Evolutionary conservation across 1,284 basidiomycete species (phyloP).

Genomic region (Vanrija sp.): DNA sequence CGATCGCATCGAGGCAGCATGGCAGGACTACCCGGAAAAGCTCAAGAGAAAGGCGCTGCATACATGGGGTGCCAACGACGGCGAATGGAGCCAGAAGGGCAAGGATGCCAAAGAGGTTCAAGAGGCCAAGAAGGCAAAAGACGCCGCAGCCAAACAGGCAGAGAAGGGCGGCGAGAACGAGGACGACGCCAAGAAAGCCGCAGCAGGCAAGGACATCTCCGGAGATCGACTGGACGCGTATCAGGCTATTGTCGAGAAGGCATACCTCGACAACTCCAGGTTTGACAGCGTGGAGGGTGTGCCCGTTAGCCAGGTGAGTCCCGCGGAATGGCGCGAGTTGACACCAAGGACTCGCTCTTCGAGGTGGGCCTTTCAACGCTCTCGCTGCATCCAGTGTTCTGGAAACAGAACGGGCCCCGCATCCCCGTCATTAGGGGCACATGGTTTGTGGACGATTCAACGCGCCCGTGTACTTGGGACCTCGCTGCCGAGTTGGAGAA

Average conservation of each 20-base stretch:
- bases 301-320: conserved; percentile 46
- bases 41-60: too few relatives aligned
- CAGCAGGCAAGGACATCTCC: too few relatives aligned
- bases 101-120: conserved; percentile 39
- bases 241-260: conserved; percentile 28
- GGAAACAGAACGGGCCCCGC: conserved; percentile 52
- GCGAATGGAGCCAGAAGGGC: conserved; percentile 22
- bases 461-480: conserved; percentile 50
- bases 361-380: conserved; percentile 43
- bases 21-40: conserved; percentile 48
- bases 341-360: conserved; percentile 47
- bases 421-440: conserved; percentile 53
- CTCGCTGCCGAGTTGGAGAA: conserved; percentile 54
- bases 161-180: not conserved
- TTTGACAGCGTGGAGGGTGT: conserved; percentile 44
- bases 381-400: conserved; percentile 55
- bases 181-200: too few relatives aligned
- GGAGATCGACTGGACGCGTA: conserved; percentile 15
- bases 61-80: conserved; percentile 30
- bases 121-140: conserved; percentile 8
- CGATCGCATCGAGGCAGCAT: conserved; percentile 46
- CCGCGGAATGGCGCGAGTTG: not conserved
- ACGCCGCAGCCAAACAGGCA: conserved; percentile 1
- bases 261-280: conserved; percentile 28
- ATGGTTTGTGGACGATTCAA: conserved; percentile 54